Percentiles rank a stretch among this genome's conserved stretches.
phyloP scores from a whole-genome alignment of 2,329 filamentous ascomycete genomes.

The Cytospora leucostoma region DNA sequence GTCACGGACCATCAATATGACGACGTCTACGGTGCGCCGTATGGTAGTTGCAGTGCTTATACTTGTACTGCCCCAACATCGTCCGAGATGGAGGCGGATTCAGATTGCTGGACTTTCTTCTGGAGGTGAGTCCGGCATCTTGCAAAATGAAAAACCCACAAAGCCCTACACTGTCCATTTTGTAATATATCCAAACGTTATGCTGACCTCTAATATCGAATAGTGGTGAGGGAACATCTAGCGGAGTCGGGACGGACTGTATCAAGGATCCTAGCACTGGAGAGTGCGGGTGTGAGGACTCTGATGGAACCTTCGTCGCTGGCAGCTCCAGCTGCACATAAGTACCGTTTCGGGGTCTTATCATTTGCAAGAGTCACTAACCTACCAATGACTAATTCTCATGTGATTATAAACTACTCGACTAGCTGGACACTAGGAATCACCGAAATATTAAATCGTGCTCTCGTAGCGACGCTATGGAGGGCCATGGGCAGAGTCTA shows the following conservation, averaged over 20 bases:
- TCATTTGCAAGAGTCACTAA: no score
- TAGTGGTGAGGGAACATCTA: slow-evolving; percentile 33
- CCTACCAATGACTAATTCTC: no score
- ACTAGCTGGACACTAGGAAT: no score
- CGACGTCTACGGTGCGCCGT: slow-evolving; percentile 44
- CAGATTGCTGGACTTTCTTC: slow-evolving; percentile 46
- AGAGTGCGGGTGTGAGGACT: slow-evolving; percentile 45
- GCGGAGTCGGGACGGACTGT: slow-evolving; percentile 40
- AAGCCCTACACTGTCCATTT: no score
- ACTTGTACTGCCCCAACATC: slow-evolving; percentile 40
- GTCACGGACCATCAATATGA: slow-evolving; percentile 48
- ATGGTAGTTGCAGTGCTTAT: slow-evolving; percentile 49
- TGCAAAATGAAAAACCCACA: no score
- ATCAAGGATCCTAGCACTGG: slow-evolving; percentile 42
- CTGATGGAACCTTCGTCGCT: slow-evolving; percentile 41
- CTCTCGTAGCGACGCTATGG: no score
- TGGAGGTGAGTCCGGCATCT: slow-evolving; percentile 33
- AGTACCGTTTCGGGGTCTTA: not conserved
- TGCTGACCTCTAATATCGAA: not conserved
- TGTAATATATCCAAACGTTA: not conserved
- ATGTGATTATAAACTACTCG: no score
- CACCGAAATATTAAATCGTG: no score
- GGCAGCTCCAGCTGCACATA: slow-evolving; percentile 34
- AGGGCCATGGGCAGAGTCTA: no score
- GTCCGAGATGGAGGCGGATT: slow-evolving; percentile 35